phyloP scores from a whole-genome alignment of 805 yeast genomes.

The Suhomyces tanzawaensis region DNA sequence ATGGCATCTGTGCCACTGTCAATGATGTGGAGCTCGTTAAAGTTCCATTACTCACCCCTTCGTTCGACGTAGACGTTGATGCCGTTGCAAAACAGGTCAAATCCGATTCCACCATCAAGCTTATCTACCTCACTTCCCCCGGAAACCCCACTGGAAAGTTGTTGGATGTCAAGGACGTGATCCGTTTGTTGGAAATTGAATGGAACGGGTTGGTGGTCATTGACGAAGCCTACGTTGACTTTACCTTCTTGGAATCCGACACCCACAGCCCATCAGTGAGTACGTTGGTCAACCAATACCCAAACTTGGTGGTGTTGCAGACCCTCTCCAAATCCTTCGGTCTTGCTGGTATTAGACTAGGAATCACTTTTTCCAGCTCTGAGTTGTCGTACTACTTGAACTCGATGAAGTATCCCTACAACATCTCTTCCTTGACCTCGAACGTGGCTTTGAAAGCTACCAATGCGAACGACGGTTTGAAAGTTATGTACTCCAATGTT shows the following conservation, averaged over 20 bases:
- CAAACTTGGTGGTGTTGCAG: conserved; percentile 84
- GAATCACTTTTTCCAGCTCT: conserved; percentile 66
- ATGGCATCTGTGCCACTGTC: conserved; percentile 82
- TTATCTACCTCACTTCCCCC: conserved; percentile 87
- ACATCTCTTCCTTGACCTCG: conserved; percentile 79
- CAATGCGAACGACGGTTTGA: conserved; percentile 48
- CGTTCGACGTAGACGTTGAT: conserved; percentile 57
- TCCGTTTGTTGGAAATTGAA: conserved; percentile 45
- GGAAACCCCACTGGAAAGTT: conserved; percentile 91
- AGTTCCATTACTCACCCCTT: conserved; percentile 59
- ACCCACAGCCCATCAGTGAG: conserved; percentile 57
- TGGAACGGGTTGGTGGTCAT: conserved; percentile 81
- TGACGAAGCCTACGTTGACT: conserved; percentile 96
- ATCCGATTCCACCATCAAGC: conserved; percentile 61
- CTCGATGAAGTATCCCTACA: conserved; percentile 94
- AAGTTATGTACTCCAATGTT: conserved; percentile 56
- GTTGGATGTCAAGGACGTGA: conserved; percentile 39
- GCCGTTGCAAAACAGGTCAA: conserved; percentile 50
- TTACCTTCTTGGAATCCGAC: conserved; percentile 32
- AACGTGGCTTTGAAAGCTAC: conserved; percentile 75
- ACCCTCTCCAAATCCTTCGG: conserved; percentile 95
- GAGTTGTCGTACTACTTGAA: conserved; percentile 69
- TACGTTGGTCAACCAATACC: conserved; percentile 76
- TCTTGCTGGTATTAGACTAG: conserved; percentile 89
- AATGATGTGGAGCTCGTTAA: conserved; percentile 79